Evolutionary conservation across 2,329 filamentous ascomycete species (phyloP).

Genomic region (Verticillium isaacii): DNA sequence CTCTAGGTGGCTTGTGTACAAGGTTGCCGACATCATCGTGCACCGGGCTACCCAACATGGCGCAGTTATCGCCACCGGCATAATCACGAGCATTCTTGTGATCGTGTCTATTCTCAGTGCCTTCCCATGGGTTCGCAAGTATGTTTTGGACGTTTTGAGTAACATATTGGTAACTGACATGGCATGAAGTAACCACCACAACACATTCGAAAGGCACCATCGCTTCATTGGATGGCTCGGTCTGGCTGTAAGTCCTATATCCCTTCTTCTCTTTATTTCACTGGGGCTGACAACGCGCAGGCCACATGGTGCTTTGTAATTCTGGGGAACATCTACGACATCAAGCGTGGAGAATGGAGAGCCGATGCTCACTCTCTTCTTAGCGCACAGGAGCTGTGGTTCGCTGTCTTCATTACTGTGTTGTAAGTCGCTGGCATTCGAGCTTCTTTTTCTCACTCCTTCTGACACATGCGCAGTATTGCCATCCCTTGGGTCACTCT

Average conservation of each 20-base stretch:
- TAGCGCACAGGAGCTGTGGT: conserved; percentile 33
- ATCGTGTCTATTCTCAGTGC: conserved; percentile 32
- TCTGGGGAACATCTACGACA: conserved; percentile 31
- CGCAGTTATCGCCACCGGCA: conserved; percentile 29
- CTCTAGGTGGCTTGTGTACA: conserved; percentile 31
- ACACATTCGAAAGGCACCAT: conserved; percentile 34
- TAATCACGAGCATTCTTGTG: conserved; percentile 31
- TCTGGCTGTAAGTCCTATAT: conserved; percentile 22
- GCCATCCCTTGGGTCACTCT: conserved; percentile 34
- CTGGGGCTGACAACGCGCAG: conserved; percentile 9
- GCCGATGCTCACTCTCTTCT: conserved; percentile 26
- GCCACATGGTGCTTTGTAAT: conserved; percentile 33
- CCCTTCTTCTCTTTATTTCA: not conserved
- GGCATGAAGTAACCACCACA: conserved; percentile 28
- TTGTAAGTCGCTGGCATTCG: conserved; percentile 24
- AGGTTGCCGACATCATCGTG: conserved; percentile 30
- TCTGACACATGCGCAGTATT: conserved; percentile 18
- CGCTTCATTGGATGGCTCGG: conserved; percentile 37
- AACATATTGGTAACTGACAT: not conserved
- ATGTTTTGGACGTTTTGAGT: conserved; percentile 10
- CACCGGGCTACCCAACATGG: conserved; percentile 24
- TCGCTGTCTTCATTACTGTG: conserved; percentile 33
- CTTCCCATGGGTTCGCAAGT: conserved; percentile 36
- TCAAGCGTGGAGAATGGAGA: conserved; percentile 27
- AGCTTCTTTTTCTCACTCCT: not conserved